Conservation (phyloP, 2,329 filamentous ascomycete genomes). For the Colletotrichum tofieldiae region DNA sequence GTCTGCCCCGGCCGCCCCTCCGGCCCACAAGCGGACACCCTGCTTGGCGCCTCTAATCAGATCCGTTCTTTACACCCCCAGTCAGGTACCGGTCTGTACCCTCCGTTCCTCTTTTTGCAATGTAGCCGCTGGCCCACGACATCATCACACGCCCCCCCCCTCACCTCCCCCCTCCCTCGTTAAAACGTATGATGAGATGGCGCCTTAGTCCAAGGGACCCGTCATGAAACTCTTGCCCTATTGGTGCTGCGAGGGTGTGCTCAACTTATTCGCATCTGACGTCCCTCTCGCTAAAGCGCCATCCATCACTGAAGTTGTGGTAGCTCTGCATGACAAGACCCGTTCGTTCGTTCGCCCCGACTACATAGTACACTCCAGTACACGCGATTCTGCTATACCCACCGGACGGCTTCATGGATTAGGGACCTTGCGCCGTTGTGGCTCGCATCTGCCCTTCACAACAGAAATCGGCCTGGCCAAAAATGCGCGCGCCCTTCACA, state of each 20-base stretch:
- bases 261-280: constrained; percentile 29
- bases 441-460: constrained; percentile 35
- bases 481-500: constrained; percentile 27
- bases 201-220: constrained; percentile 30
- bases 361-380: constrained; percentile 1
- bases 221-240: constrained; percentile 37
- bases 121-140: constrained; percentile 29
- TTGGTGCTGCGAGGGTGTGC: constrained; percentile 36
- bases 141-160: constrained; percentile 27
- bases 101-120: constrained; percentile 10
- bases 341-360: constrained; percentile 23
- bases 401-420: constrained; percentile 39
- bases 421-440: constrained; percentile 40
- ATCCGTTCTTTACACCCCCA: constrained; percentile 29
- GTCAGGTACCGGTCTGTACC: constrained; percentile 29
- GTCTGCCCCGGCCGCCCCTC: constrained; percentile 23
- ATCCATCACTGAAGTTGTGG: neutral
- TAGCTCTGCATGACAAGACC: constrained; percentile 21
- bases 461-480: constrained; percentile 14
- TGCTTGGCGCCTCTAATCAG: constrained; percentile 37
- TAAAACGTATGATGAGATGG: constrained; percentile 40
- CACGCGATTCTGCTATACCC: constrained; percentile 24
- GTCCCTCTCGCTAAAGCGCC: constrained; percentile 22
- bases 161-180: neutral
- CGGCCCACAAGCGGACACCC: constrained; percentile 37